phyloP scores from a whole-genome alignment of 2,329 filamentous ascomycete species.

The Ophioceras dolichostomum region DNA sequence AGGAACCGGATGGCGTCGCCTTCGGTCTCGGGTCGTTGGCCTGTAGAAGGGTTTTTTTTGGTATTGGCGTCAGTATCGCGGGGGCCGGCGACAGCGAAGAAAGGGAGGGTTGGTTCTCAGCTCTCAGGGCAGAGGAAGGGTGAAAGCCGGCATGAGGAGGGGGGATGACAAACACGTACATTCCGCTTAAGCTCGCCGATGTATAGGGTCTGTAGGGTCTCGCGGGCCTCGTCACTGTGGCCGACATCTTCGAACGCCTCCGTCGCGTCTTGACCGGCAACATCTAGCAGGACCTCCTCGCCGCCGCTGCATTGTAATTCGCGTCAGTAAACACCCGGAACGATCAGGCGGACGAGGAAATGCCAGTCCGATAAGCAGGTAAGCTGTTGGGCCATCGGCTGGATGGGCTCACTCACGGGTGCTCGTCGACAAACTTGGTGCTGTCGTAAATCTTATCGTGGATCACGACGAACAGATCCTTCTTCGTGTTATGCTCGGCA shows the following conservation, averaged over 20 bases:
- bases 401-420: constrained; percentile 52
- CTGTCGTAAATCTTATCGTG: constrained; percentile 95
- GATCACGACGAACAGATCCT: constrained; percentile 82
- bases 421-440: constrained; percentile 88
- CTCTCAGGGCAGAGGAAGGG: no score
- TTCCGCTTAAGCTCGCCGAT: constrained; percentile 70
- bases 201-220: constrained; percentile 70
- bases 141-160: not conserved
- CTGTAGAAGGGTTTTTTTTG: constrained; percentile 35
- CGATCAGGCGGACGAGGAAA: not conserved
- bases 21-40: constrained; percentile 69
- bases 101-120: not conserved
- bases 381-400: constrained; percentile 5
- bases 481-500: constrained; percentile 80
- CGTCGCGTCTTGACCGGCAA: constrained; percentile 89
- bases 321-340: constrained; percentile 1
- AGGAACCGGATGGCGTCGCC: constrained; percentile 33
- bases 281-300: constrained; percentile 95
- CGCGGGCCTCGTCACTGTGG: constrained; percentile 95
- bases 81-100: not conserved
- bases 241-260: constrained; percentile 99
- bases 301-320: constrained; percentile 57
- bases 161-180: constrained; percentile 35
- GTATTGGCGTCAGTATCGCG: no score
- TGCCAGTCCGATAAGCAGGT: not conserved